phyloP scores from a whole-genome alignment of 1,284 basidiomycete genomes.

The Ganoderma leucocontextum region DNA sequence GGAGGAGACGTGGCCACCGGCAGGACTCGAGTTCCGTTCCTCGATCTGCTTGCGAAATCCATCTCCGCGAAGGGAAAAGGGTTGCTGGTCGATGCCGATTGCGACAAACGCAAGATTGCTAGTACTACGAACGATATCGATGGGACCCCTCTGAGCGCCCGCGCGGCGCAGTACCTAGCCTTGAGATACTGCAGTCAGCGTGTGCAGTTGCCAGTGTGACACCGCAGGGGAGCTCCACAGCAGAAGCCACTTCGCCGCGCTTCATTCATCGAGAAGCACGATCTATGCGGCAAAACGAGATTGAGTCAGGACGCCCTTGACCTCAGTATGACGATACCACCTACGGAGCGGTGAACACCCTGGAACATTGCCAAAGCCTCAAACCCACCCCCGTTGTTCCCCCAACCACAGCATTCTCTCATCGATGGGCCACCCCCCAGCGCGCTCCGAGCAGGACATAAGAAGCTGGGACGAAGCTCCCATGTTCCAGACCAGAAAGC shows the following conservation, averaged over 20 bases:
- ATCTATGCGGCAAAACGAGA: neutral
- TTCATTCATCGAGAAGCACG: constrained; percentile 12
- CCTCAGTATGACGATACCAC: constrained; percentile 17
- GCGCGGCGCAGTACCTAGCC: neutral
- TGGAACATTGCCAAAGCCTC: constrained; percentile 5
- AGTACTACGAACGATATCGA: constrained; percentile 12
- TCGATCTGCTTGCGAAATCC: constrained; percentile 16
- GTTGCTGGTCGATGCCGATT: constrained; percentile 13
- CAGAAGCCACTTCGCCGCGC: constrained; percentile 13
- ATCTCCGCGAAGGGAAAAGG: constrained; percentile 22
- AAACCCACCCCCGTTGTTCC: neutral
- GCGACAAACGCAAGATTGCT: constrained; percentile 15
- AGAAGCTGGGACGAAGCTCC: constrained; percentile 17
- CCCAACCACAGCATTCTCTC: neutral
- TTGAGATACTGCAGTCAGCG: neutral
- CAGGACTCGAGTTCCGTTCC: neutral
- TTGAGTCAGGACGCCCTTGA: constrained; percentile 12
- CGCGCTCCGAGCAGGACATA: constrained; percentile 11
- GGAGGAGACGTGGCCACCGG: constrained; percentile 7
- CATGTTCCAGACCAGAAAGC: constrained; percentile 18
- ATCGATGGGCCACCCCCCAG: constrained; percentile 3
- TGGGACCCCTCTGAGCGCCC: constrained; percentile 1
- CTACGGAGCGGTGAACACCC: neutral
- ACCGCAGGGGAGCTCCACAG: neutral
- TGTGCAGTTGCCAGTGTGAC: neutral